Evolutionary conservation across 306 rosid species (phyloP).

Genomic region (Aeschynomene evenia): DNA sequence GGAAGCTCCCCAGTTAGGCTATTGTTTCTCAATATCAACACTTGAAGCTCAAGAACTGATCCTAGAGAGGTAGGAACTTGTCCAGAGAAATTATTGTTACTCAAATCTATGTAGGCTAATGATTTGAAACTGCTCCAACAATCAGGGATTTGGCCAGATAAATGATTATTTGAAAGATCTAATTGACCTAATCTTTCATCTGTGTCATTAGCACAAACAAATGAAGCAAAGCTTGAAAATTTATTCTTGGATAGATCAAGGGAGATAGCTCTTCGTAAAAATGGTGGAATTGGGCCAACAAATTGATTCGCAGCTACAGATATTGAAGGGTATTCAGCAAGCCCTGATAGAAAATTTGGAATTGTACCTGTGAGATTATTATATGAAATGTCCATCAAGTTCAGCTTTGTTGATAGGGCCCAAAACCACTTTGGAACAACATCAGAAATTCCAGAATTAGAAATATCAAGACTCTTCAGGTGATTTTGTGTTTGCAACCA

Average conservation of each 20-base stretch:
- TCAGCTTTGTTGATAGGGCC: neutral
- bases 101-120: neutral
- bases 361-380: neutral
- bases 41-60: neutral
- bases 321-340: neutral
- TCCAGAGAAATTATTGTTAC: neutral
- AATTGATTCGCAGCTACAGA: neutral
- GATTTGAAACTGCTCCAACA: conserved; percentile 3
- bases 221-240: neutral
- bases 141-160: neutral
- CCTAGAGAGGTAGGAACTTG: neutral
- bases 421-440: neutral
- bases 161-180: neutral
- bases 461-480: neutral
- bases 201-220: neutral
- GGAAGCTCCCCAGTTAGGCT: neutral
- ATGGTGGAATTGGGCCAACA: conserved; percentile 2
- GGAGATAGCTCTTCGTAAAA: neutral
- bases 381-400: neutral
- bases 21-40: neutral
- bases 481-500: conserved; percentile 4
- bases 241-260: neutral
- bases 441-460: neutral
- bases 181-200: neutral
- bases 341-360: neutral